Evolutionary conservation across 148 eudicot genomes (phyloP), one percentile per base, ranked within the genome.

Genomic region (Cornus controversa): DNA sequence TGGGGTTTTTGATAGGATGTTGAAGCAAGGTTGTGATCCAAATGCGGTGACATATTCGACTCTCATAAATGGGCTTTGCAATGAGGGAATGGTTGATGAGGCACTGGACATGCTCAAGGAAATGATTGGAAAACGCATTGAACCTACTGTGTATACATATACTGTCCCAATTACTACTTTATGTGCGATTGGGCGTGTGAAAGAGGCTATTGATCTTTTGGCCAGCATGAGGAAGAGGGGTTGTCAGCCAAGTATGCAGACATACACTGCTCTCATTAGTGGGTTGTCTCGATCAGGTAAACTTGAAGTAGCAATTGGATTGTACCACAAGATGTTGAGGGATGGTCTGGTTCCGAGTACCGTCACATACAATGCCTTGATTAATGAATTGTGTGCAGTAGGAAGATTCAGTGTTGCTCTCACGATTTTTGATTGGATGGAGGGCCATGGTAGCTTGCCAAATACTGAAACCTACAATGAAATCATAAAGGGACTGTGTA

Each of bases 241-340:
- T 14, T 84, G 84, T 64, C 72, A n/a, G 26, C 94, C 92, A 37
- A 92, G 90, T 86, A 87, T 85, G 71, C 94, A 90, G 79, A 89
- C 91, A 9, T 92, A 92, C 80, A 87, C 94, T 3, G 90, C 94
- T 71, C 86, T 92, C n/a, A 92, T 92, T 67, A 87, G 88, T 83
- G 97, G 97, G 69, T 72, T 86, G 81, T 89, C 86, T 60, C 77
- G 71, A 64, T 83, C 79, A 23, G 86, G 90, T 60, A 81, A 79
- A 45, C 79, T 86, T 53, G 87, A 89, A 78, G 75, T 92, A 66
- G 92, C 97, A 71, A 75, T 78, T 75, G 94, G 97, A 45, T 85
- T 90, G 66, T 92, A 86, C 82, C 89, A 89, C 76, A 90, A 80
- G 82, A 91, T 92, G 90, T 76, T 87, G 81, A 89, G 82, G 71